A percentile compares a stretch with the other conserved stretches of the same genome.
phyloP scores from a whole-genome alignment of 176 grass and related monocot genomes.

The Hsuehochloa calcarea region DNA sequence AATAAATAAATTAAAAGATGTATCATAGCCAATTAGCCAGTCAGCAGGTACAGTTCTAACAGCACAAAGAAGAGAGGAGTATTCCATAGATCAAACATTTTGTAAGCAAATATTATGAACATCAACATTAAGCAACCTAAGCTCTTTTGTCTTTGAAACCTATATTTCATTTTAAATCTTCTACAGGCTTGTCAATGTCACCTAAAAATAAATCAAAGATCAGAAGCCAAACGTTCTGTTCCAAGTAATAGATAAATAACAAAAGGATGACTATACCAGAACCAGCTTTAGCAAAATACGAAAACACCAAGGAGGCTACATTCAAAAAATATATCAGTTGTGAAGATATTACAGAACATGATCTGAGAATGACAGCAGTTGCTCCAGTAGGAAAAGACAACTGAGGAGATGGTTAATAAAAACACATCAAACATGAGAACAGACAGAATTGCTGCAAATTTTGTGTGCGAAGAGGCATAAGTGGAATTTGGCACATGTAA shows the following conservation, averaged over 20 bases:
- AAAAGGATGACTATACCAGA: background rate
- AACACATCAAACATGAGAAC: background rate
- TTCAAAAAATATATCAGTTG: background rate
- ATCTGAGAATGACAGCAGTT: background rate
- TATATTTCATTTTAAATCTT: constrained; percentile 1
- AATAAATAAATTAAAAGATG: constrained; percentile 12
- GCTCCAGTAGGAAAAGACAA: background rate
- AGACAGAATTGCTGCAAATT: background rate
- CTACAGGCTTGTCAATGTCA: background rate
- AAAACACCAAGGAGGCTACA: background rate
- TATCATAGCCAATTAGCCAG: background rate
- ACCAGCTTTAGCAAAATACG: background rate
- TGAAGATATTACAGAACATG: background rate
- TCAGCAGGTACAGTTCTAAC: constrained; percentile 1
- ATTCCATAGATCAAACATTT: constrained; percentile 6
- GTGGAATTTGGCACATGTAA: background rate
- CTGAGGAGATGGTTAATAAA: background rate
- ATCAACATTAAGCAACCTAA: background rate
- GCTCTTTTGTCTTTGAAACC: background rate
- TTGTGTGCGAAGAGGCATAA: background rate
- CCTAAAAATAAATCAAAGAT: background rate
- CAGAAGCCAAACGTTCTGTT: background rate
- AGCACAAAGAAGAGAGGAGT: constrained; percentile 14
- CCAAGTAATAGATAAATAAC: background rate
- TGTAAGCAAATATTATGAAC: constrained; percentile 11